A percentile compares a stretch with the other conserved stretches of the same genome.
Evolutionary conservation across 2,329 filamentous ascomycete species (phyloP).

Genomic region (Colletotrichum spinosum): DNA sequence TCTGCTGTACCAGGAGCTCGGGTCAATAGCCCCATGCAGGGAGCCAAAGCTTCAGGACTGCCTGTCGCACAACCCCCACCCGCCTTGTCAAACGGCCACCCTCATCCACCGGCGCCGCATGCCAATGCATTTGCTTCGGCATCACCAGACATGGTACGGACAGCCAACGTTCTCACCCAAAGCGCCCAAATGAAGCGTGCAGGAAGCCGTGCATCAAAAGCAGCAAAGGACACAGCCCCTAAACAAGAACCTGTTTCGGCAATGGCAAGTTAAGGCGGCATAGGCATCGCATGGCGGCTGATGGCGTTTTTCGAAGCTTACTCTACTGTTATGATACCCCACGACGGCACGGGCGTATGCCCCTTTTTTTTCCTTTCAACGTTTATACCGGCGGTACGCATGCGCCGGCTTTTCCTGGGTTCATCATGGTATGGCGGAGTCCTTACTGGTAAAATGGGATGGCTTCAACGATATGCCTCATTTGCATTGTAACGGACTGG

Average conservation of each 20-base stretch:
- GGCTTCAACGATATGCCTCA: slow-evolving; percentile 15
- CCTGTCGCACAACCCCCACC: slow-evolving; percentile 15
- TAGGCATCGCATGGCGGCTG: slow-evolving; percentile 23
- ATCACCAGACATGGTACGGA: slow-evolving; percentile 35
- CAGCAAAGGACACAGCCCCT: slow-evolving; percentile 34
- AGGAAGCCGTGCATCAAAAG: slow-evolving; percentile 36
- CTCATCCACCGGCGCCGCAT: slow-evolving; percentile 17
- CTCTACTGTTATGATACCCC: slow-evolving; percentile 39
- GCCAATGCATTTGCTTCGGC: slow-evolving; percentile 31
- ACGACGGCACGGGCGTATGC: slow-evolving; percentile 33
- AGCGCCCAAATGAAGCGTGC: slow-evolving; percentile 37
- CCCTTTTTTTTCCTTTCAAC: slow-evolving; percentile 15
- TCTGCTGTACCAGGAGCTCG: slow-evolving; percentile 41
- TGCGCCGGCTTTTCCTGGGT: slow-evolving; percentile 4
- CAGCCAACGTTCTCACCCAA: slow-evolving; percentile 35
- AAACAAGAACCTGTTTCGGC: slow-evolving; percentile 36
- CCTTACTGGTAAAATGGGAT: slow-evolving; percentile 13
- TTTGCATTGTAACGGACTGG: slow-evolving; percentile 25
- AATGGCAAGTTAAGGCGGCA: slow-evolving; percentile 35
- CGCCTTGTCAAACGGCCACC: slow-evolving; percentile 29
- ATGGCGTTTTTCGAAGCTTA: slow-evolving; percentile 37
- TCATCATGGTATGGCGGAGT: slow-evolving; percentile 6
- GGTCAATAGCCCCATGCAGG: slow-evolving; percentile 29
- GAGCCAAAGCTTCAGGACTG: slow-evolving; percentile 25
- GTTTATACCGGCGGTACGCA: not conserved